phyloP scores from a whole-genome alignment of 495 filamentous ascomycete species.

The Penicillium pulvis region DNA sequence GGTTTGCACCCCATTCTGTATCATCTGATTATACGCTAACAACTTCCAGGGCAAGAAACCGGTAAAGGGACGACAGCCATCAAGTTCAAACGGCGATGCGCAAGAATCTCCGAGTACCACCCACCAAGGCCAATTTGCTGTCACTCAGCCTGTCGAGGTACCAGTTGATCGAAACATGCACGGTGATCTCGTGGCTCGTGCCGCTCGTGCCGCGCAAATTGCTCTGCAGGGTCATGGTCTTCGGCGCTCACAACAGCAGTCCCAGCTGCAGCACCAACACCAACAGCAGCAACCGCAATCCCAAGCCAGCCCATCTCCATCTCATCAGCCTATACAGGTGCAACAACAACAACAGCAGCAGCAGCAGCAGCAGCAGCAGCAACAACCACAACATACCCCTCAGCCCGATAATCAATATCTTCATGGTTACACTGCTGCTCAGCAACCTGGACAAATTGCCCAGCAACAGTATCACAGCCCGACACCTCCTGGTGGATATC shows the following conservation, averaged over 20 bases:
- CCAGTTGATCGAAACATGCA: slow-evolving; percentile 50
- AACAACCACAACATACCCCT: slow-evolving; percentile 21
- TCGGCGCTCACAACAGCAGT: slow-evolving; percentile 48
- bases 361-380: slow-evolving; percentile 24
- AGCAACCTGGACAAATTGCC: slow-evolving; percentile 21
- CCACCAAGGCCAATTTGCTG: slow-evolving; percentile 49
- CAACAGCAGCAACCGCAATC: slow-evolving; percentile 24
- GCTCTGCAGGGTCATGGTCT: slow-evolving; percentile 52
- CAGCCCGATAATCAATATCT: slow-evolving; percentile 37
- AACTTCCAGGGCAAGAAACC: slow-evolving; percentile 40
- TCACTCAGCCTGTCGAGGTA: slow-evolving; percentile 44
- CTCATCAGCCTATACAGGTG: slow-evolving; percentile 23
- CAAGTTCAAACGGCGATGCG: slow-evolving; percentile 43
- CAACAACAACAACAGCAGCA: slow-evolving; percentile 24
- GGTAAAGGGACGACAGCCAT: slow-evolving; percentile 46
- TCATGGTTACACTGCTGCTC: slow-evolving; percentile 32
- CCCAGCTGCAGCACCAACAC: slow-evolving; percentile 35
- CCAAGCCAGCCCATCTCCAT: slow-evolving; percentile 8
- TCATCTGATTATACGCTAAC: slow-evolving; percentile 23
- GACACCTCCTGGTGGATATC: slow-evolving; percentile 41
- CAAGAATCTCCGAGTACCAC: slow-evolving; percentile 42
- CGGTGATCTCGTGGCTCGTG: slow-evolving; percentile 55
- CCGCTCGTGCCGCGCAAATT: slow-evolving; percentile 56
- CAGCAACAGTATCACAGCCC: slow-evolving; percentile 44
- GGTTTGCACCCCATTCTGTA: background rate